Conservation (phyloP, 2,329 filamentous ascomycete genomes). For the Cercospora sojina region DNA sequence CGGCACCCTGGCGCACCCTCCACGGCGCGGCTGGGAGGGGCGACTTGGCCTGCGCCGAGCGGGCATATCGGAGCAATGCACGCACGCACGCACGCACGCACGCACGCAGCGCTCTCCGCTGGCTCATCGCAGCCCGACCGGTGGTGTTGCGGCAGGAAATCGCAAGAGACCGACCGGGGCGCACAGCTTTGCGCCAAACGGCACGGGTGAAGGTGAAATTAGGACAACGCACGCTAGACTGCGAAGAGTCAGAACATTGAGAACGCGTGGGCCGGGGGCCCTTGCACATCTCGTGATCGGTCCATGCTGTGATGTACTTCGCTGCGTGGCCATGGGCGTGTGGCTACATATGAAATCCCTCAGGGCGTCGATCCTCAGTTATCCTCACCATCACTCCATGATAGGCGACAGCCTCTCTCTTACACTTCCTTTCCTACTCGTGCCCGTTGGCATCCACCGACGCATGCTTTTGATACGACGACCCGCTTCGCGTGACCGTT, state of each 20-base stretch:
- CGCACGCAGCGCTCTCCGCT: background rate
- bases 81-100: background rate
- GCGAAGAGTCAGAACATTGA: background rate
- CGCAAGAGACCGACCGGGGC: background rate
- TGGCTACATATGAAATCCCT: background rate
- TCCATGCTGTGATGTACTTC: too few relatives aligned
- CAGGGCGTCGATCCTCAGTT: background rate
- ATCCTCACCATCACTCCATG: background rate
- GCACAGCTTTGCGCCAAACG: background rate
- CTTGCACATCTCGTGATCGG: background rate
- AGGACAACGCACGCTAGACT: background rate
- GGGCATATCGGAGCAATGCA: background rate
- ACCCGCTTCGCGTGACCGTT: slow-evolving; percentile 15
- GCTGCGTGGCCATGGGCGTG: background rate
- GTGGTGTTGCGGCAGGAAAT: background rate
- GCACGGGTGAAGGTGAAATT: background rate
- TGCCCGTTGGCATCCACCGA: slow-evolving; percentile 11
- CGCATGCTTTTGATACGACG: slow-evolving; percentile 15
- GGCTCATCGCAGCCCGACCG: background rate
- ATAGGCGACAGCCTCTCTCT: background rate
- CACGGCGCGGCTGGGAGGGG: background rate
- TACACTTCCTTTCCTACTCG: background rate
- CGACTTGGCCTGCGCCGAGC: background rate
- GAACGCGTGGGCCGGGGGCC: background rate
- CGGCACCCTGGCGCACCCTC: background rate